Percentiles rank a stretch among this genome's conserved stretches.
These are phyloP conservation scores for Termitomyces sp. DNA, from an alignment of 768 basidiomycete species.

Conservation along the genomic window DNA sequence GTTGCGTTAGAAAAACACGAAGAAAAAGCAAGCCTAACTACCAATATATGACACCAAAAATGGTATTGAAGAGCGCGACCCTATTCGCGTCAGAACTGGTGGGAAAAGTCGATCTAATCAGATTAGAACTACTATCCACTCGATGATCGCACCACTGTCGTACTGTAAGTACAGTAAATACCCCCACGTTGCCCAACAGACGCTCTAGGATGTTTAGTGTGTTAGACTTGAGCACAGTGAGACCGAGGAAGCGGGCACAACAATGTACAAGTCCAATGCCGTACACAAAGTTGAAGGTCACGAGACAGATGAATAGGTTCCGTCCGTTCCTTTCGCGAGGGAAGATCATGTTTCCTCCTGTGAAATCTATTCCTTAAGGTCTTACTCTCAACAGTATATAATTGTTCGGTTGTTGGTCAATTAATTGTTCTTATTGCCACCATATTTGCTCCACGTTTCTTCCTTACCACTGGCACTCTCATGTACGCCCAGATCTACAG, in stretches of 20 bases:
- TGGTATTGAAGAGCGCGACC: not conserved
- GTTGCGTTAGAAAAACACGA: not conserved
- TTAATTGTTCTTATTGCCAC: not conserved
- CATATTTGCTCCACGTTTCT: not conserved
- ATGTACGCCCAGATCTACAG: slow-evolving; percentile 19
- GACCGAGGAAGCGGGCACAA: not conserved
- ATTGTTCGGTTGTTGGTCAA: not conserved
- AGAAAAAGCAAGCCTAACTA: not conserved
- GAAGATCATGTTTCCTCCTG: slow-evolving; percentile 10
- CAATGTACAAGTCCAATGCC: slow-evolving; percentile 1
- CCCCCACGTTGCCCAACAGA: not conserved
- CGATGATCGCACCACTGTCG: no score
- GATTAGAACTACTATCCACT: not conserved
- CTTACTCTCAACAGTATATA: slow-evolving; percentile 1
- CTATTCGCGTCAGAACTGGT: not conserved
- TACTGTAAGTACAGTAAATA: no score
- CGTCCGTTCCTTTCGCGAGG: slow-evolving; percentile 12
- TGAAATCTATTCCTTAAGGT: slow-evolving; percentile 3
- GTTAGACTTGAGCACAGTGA: not conserved
- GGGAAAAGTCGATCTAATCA: slow-evolving; percentile 13
- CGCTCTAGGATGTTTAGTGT: not conserved
- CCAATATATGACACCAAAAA: not conserved
- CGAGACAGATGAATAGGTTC: slow-evolving; percentile 7
- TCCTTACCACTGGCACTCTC: not conserved
- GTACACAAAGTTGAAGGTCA: not conserved